phyloP scores from a whole-genome alignment of 2,329 filamentous ascomycete genomes.

The Fusarium graminum region DNA sequence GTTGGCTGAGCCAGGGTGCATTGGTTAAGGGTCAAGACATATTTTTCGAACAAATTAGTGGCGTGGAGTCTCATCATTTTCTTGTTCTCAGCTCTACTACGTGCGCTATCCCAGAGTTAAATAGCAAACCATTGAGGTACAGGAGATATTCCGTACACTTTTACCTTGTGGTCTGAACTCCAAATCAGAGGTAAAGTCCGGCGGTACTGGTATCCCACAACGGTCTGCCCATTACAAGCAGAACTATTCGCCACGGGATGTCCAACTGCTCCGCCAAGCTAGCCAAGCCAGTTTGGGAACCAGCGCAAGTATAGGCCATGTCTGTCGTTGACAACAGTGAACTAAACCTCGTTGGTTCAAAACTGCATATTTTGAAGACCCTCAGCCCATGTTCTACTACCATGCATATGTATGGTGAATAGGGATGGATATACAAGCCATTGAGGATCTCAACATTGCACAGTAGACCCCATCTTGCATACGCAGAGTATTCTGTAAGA shows the following conservation, averaged over 20 bases:
- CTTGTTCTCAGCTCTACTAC: conserved; percentile 5
- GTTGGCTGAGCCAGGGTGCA: not conserved
- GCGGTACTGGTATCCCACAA: conserved; percentile 33
- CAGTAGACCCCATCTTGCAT: conserved; percentile 12
- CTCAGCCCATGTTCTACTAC: conserved; percentile 22
- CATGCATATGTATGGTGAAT: conserved; percentile 16
- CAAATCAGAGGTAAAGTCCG: conserved; percentile 3
- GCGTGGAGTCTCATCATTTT: not conserved
- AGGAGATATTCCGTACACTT: not conserved
- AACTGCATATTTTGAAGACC: conserved; percentile 37
- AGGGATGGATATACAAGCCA: conserved; percentile 28
- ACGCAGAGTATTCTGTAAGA: conserved; percentile 34
- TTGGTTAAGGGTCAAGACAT: not conserved
- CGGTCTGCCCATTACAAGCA: conserved; percentile 20
- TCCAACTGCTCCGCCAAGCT: conserved; percentile 31
- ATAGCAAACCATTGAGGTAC: not conserved
- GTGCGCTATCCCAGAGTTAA: not conserved
- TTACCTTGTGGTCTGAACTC: not conserved
- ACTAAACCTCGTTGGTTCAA: conserved; percentile 37
- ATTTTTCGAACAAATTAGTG: conserved; percentile 20
- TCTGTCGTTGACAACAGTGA: conserved; percentile 17
- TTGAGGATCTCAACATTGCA: conserved; percentile 7
- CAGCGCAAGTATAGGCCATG: conserved; percentile 16
- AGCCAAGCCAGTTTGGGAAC: conserved; percentile 18
- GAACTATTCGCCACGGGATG: conserved; percentile 21